Evolutionary conservation across 176 grass and related monocot genomes (phyloP), one percentile per base, ranked within the genome.

Genomic region (Cocos nucifera): DNA sequence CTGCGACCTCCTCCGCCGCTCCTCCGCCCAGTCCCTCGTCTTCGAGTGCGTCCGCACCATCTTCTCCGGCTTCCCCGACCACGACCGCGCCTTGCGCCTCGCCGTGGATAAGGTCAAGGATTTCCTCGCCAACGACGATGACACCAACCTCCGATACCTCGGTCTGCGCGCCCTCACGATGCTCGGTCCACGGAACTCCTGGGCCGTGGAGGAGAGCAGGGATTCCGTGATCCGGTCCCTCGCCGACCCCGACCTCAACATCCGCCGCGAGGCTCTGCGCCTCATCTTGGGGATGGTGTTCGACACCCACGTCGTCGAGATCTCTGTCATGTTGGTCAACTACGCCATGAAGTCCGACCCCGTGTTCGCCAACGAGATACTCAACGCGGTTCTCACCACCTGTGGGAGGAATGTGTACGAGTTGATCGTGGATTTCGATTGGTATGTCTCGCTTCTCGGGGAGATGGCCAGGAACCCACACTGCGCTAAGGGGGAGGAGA

Each of bases 61-160:
- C 59, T 53, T 91, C 35, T 78, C 81, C 19, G 74, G 81, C 2
- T 69, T 98, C 35, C 48, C 73, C 4, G 80, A 63, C 0, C 80
- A 91, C 56, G 73, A 79, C 9, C 73, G 65, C 0, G 81, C 87
- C 0, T 78, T 98, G 3, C 24, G 53, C 51, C 76, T 98, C 0
- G 93, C 87, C 25, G 79, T 92, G 56, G 84, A 75, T 51, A 88
- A 98, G 66, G 65, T 68, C 4, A 98, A 83, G 75, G 93, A 92
- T 32, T 82, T 98, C 55, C 44, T 98, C 64, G 30, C 78, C 19
- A 72, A 73, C 27, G 73, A 54, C 20, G 84, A 88, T 67, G 93
- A 97, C 73, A 75, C 87, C 28, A 97, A 92, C 69, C 84, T 97
- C 29, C 74, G 87, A 14, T 97, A 97, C 60, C 87, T 97, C 19